These are phyloP conservation scores for Ochromonadaceae sp. DNA, from an alignment of 352 stramenopile species.

Conservation along the genomic window DNA sequence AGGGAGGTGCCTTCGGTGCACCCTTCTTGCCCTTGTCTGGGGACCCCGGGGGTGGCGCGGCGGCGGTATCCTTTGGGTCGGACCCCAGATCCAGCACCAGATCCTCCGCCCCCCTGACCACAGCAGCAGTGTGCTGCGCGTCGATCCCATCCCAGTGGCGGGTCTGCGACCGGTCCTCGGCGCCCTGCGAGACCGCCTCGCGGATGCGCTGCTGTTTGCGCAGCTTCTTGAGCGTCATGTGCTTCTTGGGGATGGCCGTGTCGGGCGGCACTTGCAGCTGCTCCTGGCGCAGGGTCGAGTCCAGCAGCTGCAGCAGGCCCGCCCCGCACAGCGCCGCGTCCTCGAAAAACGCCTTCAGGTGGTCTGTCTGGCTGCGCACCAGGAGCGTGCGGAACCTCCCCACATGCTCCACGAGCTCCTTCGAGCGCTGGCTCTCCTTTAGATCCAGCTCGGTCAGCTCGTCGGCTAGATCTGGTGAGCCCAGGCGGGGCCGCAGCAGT, in stretches of 20 bases:
- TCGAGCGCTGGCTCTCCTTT: conserved; percentile 33
- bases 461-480: conserved; percentile 44
- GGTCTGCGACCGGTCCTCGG: neutral
- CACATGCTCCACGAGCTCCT: conserved; percentile 16
- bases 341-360: conserved; percentile 14
- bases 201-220: conserved; percentile 10
- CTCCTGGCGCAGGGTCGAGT: neutral
- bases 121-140: neutral
- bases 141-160: neutral
- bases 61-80: neutral
- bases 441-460: conserved; percentile 41
- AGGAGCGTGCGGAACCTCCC: conserved; percentile 16
- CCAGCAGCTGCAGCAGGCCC: neutral
- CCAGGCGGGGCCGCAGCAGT: conserved; percentile 48
- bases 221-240: conserved; percentile 13
- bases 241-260: conserved; percentile 14
- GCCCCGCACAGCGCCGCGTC: neutral
- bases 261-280: neutral
- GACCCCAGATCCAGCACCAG: neutral
- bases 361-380: conserved; percentile 4
- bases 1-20: neutral
- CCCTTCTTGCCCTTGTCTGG: neutral
- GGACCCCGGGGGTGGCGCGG: neutral
- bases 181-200: neutral
- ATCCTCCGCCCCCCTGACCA: neutral